Evolutionary conservation across 2,329 filamentous ascomycete genomes (phyloP).

Genomic region (Diaporthe batatas): DNA sequence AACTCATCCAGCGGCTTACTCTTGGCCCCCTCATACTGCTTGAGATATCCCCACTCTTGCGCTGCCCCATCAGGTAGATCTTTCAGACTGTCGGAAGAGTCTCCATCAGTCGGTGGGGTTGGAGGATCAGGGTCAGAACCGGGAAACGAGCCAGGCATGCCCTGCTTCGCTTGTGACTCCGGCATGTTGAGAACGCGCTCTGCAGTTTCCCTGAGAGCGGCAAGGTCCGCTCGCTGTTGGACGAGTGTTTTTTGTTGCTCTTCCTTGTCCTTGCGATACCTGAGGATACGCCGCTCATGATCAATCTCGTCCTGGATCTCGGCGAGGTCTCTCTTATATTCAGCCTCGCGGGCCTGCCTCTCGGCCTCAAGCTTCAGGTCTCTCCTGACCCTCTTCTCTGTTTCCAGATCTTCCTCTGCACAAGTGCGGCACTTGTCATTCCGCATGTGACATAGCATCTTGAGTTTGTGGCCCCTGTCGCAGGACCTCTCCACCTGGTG

Average conservation of each 20-base stretch:
- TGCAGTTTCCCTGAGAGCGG: conserved; percentile 53
- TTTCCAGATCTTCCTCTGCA: conserved; percentile 60
- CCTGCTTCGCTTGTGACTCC: conserved; percentile 12
- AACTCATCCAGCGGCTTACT: conserved; percentile 71
- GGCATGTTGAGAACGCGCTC: conserved; percentile 41
- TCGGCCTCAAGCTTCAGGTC: conserved; percentile 65
- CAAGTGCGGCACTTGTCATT: conserved; percentile 64
- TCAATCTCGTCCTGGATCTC: conserved; percentile 68
- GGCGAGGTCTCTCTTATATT: conserved; percentile 60
- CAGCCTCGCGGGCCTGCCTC: conserved; percentile 58
- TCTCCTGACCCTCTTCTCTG: conserved; percentile 57
- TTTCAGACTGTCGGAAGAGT: conserved; percentile 33
- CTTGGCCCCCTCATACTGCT: conserved; percentile 61
- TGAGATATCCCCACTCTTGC: conserved; percentile 73
- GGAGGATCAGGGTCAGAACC: not conserved
- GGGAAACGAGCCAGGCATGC: not conserved
- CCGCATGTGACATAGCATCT: conserved; percentile 59
- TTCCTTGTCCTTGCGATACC: conserved; percentile 59
- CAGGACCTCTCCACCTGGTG: conserved; percentile 61
- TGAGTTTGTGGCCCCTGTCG: conserved; percentile 62
- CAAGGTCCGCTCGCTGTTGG: conserved; percentile 62
- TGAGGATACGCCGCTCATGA: conserved; percentile 58
- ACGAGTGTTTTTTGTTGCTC: conserved; percentile 58
- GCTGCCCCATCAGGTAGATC: conserved; percentile 48
- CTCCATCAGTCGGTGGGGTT: conserved; percentile 7